phyloP scores from a whole-genome alignment of 176 grass and related monocot species.

The Eremochloa ophiuroides region DNA sequence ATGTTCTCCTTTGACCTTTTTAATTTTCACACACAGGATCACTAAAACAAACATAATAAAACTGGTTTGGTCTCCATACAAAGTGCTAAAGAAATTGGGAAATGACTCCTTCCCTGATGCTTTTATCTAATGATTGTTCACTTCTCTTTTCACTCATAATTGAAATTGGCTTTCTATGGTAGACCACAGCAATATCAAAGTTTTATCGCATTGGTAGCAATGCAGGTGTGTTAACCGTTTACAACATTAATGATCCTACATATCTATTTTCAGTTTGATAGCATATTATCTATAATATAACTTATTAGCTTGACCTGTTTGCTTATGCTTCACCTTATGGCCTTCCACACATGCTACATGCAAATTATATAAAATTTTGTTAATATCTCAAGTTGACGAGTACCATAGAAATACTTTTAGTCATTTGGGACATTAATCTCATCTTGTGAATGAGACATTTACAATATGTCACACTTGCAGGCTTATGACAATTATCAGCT shows the following conservation, averaged over 20 bases:
- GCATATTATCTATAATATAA: neutral
- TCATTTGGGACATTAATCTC: conserved; percentile 9
- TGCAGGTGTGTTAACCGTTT: neutral
- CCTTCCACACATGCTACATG: neutral
- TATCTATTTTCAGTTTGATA: conserved; percentile 11
- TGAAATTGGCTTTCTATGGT: neutral
- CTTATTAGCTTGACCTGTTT: neutral
- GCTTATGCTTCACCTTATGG: neutral
- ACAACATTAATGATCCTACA: neutral
- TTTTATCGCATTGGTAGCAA: neutral
- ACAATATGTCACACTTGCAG: conserved; percentile 35
- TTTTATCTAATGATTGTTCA: neutral
- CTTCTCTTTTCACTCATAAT: neutral
- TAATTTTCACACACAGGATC: neutral
- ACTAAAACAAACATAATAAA: neutral
- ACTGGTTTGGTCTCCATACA: neutral
- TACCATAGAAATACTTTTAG: neutral
- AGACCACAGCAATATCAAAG: neutral
- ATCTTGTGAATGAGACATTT: conserved; percentile 3
- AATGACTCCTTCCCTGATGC: neutral
- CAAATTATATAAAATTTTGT: conserved; percentile 6
- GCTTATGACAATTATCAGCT: conserved; percentile 93
- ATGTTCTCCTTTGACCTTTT: neutral
- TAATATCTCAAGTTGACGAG: neutral
- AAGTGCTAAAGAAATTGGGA: neutral